These are phyloP conservation scores for Penicillium lividum DNA, from an alignment of 495 filamentous ascomycete genomes.

Conservation along the genomic window DNA sequence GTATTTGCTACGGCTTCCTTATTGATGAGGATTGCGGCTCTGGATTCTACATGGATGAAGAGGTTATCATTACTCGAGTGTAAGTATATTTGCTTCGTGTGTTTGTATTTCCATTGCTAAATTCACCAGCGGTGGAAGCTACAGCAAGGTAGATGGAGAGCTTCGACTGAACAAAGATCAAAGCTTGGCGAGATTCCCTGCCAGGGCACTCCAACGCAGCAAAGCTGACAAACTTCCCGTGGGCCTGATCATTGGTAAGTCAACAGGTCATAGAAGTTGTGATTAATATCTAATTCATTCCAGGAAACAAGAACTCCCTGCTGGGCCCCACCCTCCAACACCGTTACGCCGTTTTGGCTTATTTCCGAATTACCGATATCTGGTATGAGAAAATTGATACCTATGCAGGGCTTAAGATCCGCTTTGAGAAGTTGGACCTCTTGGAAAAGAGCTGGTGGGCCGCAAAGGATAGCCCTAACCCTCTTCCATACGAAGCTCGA, in stretches of 20 bases:
- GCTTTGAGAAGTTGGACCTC: conserved; percentile 71
- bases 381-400: conserved; percentile 64
- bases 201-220: conserved; percentile 41
- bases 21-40: conserved; percentile 57
- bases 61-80: conserved; percentile 68
- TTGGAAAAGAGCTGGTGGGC: conserved; percentile 69
- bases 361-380: conserved; percentile 68
- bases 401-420: conserved; percentile 54
- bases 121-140: conserved; percentile 53
- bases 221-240: conserved; percentile 41
- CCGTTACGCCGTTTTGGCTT: conserved; percentile 70
- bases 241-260: conserved; percentile 61
- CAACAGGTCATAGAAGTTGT: too few species aligned
- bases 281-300: conserved; percentile 14
- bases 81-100: conserved; percentile 39
- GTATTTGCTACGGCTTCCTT: conserved; percentile 37
- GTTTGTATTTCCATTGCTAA: conserved; percentile 19
- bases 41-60: conserved; percentile 60
- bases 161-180: conserved; percentile 50
- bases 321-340: conserved; percentile 59
- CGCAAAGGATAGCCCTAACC: conserved; percentile 29
- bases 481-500: conserved; percentile 20
- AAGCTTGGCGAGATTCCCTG: conserved; percentile 23
- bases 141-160: conserved; percentile 35
- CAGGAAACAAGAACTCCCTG: conserved; percentile 54